phyloP scores from a whole-genome alignment of 2,329 filamentous ascomycete species.

The Epicoccum nigrum region DNA sequence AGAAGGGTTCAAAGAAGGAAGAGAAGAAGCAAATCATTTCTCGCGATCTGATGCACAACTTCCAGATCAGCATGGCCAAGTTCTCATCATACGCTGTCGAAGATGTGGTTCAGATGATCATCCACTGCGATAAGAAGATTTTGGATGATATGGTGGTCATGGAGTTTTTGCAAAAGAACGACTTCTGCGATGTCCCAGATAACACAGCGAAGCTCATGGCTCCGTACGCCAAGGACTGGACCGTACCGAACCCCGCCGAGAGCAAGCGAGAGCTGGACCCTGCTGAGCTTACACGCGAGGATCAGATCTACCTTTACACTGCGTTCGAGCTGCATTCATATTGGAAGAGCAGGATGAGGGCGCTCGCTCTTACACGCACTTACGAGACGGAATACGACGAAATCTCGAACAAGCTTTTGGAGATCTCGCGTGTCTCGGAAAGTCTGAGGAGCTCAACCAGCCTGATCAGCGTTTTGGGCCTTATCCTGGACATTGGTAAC shows the following conservation, averaged over 20 bases:
- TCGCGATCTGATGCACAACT: conserved; percentile 68
- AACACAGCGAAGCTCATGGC: conserved; percentile 90
- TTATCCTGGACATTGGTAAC: conserved; percentile 97
- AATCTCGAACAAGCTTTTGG: conserved; percentile 80
- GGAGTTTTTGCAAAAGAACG: conserved; percentile 94
- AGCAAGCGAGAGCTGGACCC: conserved; percentile 86
- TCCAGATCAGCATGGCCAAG: conserved; percentile 83
- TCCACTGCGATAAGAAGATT: conserved; percentile 90
- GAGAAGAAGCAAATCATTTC: conserved; percentile 99
- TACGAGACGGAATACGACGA: conserved; percentile 92
- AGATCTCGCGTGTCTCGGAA: conserved; percentile 87
- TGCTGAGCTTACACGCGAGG: conserved; percentile 84
- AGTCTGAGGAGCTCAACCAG: conserved; percentile 88
- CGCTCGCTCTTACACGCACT: conserved; percentile 79
- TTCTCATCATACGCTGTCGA: conserved; percentile 85
- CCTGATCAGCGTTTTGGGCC: conserved; percentile 91
- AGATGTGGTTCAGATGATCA: conserved; percentile 88
- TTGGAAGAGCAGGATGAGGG: conserved; percentile 97
- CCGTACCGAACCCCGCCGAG: conserved; percentile 79
- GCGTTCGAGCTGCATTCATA: conserved; percentile 96
- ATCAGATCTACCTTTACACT: conserved; percentile 93
- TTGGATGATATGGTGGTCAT: conserved; percentile 90
- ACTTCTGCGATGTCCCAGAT: conserved; percentile 89
- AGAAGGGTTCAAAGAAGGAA: conserved; percentile 74
- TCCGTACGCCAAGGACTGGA: conserved; percentile 96